These are phyloP conservation scores for Babesia ovata DNA, from an alignment of 169 alveolate genomes.

Conservation along the genomic window DNA sequence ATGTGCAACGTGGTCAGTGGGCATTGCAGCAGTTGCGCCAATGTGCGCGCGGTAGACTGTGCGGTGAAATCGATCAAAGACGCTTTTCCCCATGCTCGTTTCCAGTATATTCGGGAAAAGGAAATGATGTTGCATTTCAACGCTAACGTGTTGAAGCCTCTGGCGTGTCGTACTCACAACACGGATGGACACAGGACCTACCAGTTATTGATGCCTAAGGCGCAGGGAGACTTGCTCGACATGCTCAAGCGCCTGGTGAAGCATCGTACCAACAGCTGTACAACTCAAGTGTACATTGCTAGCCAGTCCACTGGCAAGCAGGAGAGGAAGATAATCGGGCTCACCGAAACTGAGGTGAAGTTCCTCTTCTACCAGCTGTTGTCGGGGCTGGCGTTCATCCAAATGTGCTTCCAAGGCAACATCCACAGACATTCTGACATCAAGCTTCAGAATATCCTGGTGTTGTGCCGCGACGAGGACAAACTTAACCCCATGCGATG, in stretches of 20 bases:
- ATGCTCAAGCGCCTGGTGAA: constrained; percentile 51
- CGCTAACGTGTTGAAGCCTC: constrained; percentile 74
- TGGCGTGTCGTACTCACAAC: constrained; percentile 56
- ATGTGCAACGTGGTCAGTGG: constrained; percentile 16
- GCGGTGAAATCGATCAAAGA: constrained; percentile 57
- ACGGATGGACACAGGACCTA: constrained; percentile 52
- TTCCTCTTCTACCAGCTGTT: constrained; percentile 74
- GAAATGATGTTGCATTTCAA: constrained; percentile 77
- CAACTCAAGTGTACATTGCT: constrained; percentile 4
- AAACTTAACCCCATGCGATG: constrained; percentile 72
- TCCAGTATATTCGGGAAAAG: constrained; percentile 77
- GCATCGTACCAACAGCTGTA: constrained; percentile 17
- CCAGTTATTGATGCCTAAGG: constrained; percentile 78
- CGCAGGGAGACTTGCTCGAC: constrained; percentile 73
- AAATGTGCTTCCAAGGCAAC: constrained; percentile 78
- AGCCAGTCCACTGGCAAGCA: constrained; percentile 24
- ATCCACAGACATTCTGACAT: constrained; percentile 76
- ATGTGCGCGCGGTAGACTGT: constrained; percentile 40
- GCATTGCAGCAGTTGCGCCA: constrained; percentile 10
- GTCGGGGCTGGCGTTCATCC: constrained; percentile 73
- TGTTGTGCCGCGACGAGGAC: constrained; percentile 66
- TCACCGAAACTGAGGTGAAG: constrained; percentile 73
- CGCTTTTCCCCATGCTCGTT: constrained; percentile 42
- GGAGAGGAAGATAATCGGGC: constrained; percentile 62
- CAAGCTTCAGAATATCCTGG: constrained; percentile 75